Evolutionary conservation across 2,329 filamentous ascomycete genomes (phyloP).

Genomic region (Fusarium pseudonygamai): DNA sequence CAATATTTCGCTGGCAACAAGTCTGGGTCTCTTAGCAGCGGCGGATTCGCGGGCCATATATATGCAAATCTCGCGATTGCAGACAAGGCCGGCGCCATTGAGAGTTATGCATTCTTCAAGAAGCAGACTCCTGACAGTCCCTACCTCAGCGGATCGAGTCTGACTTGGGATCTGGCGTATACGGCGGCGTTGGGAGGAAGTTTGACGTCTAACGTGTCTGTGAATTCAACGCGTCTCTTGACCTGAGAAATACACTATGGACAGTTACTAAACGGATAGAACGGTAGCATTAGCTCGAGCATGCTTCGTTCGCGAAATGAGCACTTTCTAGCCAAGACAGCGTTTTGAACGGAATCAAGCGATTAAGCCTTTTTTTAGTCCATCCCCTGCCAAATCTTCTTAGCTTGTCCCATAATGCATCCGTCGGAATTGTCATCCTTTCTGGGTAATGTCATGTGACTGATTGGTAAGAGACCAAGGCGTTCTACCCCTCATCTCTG

Average conservation of each 20-base stretch:
- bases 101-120: not conserved
- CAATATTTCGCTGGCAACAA: not conserved
- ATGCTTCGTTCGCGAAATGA: not conserved
- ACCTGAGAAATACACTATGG: not conserved
- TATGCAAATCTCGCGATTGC: not conserved
- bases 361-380: no score
- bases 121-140: not conserved
- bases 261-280: not conserved
- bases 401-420: no score
- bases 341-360: no score
- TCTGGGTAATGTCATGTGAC: not conserved
- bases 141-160: not conserved
- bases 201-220: not conserved
- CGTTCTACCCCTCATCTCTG: not conserved
- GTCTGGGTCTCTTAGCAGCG: not conserved
- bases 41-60: not conserved
- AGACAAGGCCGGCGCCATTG: not conserved
- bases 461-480: not conserved
- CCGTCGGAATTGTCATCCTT: no score
- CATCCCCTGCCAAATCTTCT: no score
- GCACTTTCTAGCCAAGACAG: no score
- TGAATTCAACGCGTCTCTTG: not conserved
- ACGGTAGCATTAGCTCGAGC: accelerated
- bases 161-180: not conserved
- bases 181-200: not conserved